These are phyloP conservation scores for Pythium phragmiticola DNA, from an alignment of 352 stramenopile genomes.

Conservation along the genomic window DNA sequence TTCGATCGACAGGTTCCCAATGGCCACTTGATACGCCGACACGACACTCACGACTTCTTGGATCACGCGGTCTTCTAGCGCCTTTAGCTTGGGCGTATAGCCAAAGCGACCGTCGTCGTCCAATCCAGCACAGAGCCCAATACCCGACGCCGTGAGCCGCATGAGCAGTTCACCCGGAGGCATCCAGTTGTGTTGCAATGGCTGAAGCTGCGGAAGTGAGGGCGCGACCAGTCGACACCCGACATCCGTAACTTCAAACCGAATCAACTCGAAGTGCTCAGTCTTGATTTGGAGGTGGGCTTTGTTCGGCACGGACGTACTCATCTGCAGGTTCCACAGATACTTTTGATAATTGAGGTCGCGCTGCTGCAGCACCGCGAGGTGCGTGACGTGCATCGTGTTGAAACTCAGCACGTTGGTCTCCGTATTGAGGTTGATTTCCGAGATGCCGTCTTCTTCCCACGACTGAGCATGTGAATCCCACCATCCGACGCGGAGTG, in stretches of 20 bases:
- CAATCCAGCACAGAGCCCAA: slow-evolving; percentile 55
- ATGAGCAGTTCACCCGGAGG: slow-evolving; percentile 60
- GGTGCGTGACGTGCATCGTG: slow-evolving; percentile 71
- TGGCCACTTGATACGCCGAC: slow-evolving; percentile 54
- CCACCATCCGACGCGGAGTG: slow-evolving; percentile 70
- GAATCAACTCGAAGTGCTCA: slow-evolving; percentile 47
- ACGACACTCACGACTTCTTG: slow-evolving; percentile 69
- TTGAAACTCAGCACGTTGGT: slow-evolving; percentile 67
- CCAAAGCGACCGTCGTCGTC: slow-evolving; percentile 35
- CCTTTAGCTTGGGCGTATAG: slow-evolving; percentile 54
- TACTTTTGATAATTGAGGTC: slow-evolving; percentile 70
- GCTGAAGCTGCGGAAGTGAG: slow-evolving; percentile 42
- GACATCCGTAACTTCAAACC: slow-evolving; percentile 66
- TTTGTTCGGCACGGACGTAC: slow-evolving; percentile 31
- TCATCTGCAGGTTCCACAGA: slow-evolving; percentile 62
- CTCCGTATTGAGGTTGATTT: slow-evolving; percentile 54
- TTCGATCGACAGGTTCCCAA: slow-evolving; percentile 39
- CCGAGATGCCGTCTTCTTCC: slow-evolving; percentile 77
- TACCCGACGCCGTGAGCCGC: slow-evolving; percentile 50
- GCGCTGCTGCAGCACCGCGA: slow-evolving; percentile 67
- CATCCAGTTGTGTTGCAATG: slow-evolving; percentile 36
- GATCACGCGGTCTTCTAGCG: slow-evolving; percentile 69
- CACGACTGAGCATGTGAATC: slow-evolving; percentile 45
- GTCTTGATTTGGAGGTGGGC: slow-evolving; percentile 59
- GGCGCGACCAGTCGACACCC: slow-evolving; percentile 59